Evolutionary conservation across 2,329 filamentous ascomycete genomes (phyloP), one percentile per base, ranked within the genome.

Genomic region (Aspergillus unguis): DNA sequence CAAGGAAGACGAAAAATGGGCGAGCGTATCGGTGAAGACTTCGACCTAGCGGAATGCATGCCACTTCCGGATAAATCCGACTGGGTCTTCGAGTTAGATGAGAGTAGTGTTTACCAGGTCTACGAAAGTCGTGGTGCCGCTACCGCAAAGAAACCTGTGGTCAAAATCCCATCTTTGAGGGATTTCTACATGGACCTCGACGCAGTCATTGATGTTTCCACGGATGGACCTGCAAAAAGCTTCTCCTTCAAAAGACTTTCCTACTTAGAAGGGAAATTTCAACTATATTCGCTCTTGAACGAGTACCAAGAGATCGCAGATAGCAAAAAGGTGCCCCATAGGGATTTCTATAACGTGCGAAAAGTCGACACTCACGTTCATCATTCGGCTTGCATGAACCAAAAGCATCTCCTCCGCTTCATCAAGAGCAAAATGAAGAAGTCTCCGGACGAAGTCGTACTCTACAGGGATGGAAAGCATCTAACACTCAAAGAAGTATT

Each of bases 361-460:
- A 99, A 99, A 72, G 94, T 99, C 46, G 94, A 99, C 68, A 99
- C 94, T 6, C 94, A 99, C 80, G 94, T 99, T 62, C 94, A 99
- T 69, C 94, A 99, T 72, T 99, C 94, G 11, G 94, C 94, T 26
- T 99, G 94, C 71, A 99, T 99, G 94, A 99, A 99, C 68, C 94
- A 99, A 73, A 99, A 99, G 75, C 94, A 99, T 80, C 76, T 99
- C 52, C 78, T 99, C 55, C 90, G 94, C 50, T 99, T 99, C 74
- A 99, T 99, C 78, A 99, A 99, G 75, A 96, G 91, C 74, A 99
- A 99, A 76, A 96, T 99, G 90, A 97, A 96, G 81, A 99, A 96
- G 73, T 94, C 84, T 17, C 91, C 92, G 0, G 89, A 97, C 65
- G 94, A 99, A 74, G 85, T 94, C 31, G 94, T 99, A 5, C 81